A percentile compares a stretch with the other conserved stretches of the same genome.
Evolutionary conservation across 495 filamentous ascomycete species (phyloP).

Genomic region (Penicillium odoratum): DNA sequence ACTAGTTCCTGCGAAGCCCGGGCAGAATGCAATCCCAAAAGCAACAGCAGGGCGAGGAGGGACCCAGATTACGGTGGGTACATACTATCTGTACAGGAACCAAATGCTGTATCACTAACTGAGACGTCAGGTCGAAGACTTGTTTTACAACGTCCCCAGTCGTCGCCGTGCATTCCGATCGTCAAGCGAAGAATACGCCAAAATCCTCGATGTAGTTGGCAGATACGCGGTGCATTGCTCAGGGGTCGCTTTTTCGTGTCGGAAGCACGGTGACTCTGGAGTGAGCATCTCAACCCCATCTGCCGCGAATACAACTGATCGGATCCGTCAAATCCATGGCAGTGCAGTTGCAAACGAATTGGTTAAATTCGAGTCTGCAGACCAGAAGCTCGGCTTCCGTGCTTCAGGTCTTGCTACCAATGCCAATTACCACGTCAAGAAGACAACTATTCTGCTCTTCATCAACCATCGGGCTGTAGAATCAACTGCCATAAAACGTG

Average conservation of each 20-base stretch:
- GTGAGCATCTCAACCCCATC: constrained; percentile 76
- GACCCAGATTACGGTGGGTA: constrained; percentile 84
- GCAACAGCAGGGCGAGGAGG: constrained; percentile 87
- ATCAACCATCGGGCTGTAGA: constrained; percentile 99
- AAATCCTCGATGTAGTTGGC: constrained; percentile 94
- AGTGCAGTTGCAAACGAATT: constrained; percentile 86
- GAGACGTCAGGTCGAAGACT: constrained; percentile 73
- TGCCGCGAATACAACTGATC: constrained; percentile 69
- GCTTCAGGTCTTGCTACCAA: constrained; percentile 83
- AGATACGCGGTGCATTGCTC: constrained; percentile 93
- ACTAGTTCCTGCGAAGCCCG: constrained; percentile 84
- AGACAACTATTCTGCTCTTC: constrained; percentile 85
- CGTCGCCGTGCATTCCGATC: constrained; percentile 89
- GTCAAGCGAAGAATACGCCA: constrained; percentile 92
- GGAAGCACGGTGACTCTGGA: constrained; percentile 88
- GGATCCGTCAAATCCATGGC: constrained; percentile 89
- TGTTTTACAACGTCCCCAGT: constrained; percentile 95
- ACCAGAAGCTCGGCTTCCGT: constrained; percentile 79
- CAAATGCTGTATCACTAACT: not conserved
- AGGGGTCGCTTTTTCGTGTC: constrained; percentile 91
- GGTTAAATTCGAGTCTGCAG: constrained; percentile 69
- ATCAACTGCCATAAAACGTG: constrained; percentile 83
- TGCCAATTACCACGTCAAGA: constrained; percentile 94
- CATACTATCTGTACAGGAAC: not conserved
- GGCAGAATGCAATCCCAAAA: constrained; percentile 85